Conservation (phyloP, 139 green algal species). For the Pleodorina starrii region DNA sequence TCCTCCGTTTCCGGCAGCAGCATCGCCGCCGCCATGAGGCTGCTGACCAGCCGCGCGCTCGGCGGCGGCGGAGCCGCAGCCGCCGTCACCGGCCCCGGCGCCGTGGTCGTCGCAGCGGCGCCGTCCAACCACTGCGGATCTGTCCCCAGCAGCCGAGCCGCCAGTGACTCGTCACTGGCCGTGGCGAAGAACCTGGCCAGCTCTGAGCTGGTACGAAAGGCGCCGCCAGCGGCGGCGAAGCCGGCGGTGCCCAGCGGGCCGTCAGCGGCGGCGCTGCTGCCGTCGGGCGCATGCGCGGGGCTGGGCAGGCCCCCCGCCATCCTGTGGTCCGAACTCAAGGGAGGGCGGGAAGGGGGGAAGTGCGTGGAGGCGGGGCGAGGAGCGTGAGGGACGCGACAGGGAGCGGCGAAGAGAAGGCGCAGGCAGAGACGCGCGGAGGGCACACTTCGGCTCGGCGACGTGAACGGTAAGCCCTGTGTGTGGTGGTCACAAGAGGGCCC, state of each 20-base stretch:
- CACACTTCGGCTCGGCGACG: too few relatives aligned
- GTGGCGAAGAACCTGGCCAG: conserved; percentile 5
- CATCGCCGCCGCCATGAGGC: background rate
- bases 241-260: background rate
- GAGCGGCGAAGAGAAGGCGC: too few relatives aligned
- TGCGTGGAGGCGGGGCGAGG: too few relatives aligned
- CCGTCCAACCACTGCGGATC: background rate
- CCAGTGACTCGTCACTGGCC: background rate
- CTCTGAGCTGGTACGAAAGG: conserved; percentile 11
- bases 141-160: background rate
- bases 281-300: background rate
- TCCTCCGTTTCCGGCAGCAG: conserved; percentile 3
- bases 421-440: too few relatives aligned
- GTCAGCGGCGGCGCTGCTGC: too few relatives aligned
- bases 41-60: background rate
- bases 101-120: background rate
- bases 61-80: background rate
- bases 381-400: too few relatives aligned
- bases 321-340: background rate
- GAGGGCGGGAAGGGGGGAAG: too few relatives aligned
- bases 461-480: too few relatives aligned
- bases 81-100: background rate
- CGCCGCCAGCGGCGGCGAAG: too few relatives aligned
- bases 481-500: too few relatives aligned
- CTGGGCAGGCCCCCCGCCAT: conserved; percentile 38